Conservation (phyloP, 164 flowering plant species). For the Pachysandra terminalis region DNA sequence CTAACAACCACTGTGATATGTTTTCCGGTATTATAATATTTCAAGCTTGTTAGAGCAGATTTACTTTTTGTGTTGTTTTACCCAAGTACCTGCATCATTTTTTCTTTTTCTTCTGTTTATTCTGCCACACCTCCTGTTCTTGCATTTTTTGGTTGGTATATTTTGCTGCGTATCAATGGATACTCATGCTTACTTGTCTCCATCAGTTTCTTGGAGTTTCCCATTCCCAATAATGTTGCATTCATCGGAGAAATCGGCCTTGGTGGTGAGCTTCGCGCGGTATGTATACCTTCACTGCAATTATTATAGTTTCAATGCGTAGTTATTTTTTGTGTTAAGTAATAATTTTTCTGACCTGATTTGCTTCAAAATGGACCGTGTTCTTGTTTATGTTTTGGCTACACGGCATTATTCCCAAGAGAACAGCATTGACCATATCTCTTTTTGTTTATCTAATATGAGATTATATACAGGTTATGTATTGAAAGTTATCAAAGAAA, state of each 20-base stretch:
- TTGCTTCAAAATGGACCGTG: not conserved
- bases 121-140: not conserved
- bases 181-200: not conserved
- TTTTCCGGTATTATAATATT: not conserved
- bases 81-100: not conserved
- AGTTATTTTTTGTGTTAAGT: not conserved
- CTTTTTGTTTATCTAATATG: too few species aligned
- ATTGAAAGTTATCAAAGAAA: not conserved
- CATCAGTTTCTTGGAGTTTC: constrained; percentile 78
- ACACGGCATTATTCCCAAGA: not conserved
- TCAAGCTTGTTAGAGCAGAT: too few species aligned
- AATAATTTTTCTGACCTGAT: not conserved
- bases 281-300: constrained; percentile 26
- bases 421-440: not conserved
- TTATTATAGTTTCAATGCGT: not conserved
- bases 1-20: not conserved
- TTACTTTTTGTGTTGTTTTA: too few species aligned
- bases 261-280: constrained; percentile 91
- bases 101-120: not conserved
- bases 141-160: not conserved
- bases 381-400: not conserved
- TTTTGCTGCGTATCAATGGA: not conserved
- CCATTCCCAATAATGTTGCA: constrained; percentile 73
- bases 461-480: too few species aligned
- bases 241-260: constrained; percentile 97